Base-by-base conservation (phyloP, 345 rosid genomes). In the Abelmoschus esculentus region DNA sequence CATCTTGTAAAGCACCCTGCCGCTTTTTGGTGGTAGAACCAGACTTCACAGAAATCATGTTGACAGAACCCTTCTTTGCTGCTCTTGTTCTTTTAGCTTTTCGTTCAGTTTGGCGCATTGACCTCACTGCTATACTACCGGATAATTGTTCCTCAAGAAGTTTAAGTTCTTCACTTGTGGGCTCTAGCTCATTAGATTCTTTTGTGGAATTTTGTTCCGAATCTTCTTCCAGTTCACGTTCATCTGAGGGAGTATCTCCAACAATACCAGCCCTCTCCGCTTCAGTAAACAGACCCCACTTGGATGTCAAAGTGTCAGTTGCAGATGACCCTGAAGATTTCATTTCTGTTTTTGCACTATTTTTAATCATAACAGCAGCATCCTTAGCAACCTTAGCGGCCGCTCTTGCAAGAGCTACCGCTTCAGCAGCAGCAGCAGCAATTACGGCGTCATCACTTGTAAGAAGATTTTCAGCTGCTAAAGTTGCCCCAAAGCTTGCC, bases 371-470 rank as follows among this genome's bases (percentile, higher is more conserved):
- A 52, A 81, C 68, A 7, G 83, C 88, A 7, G 91, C 97, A 78
- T 91, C 97, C 81, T 87, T 90, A 0, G 97, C 96, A 79, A 89
- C 80, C 83, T 85, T 87, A 77, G 84, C 83, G 65, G 99, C 97
- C 19, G 96, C 91, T 75, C 87, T 84, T 57, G 93, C 97, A 78
- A 95, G 96, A 74, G 93, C 82, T 53, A 95, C 82, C 22, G 96
- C 99, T 85, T 95, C 97, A 47, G 95, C 92, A 38, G 97, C 91
- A 47, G 96, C 97, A 18, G 97, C 97, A 3, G 83, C 85, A 77
- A 91, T 84, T 67, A 91, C 81, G 55, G 93, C 96, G 69, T 95
- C 97, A 74, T 95, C 96, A 56, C 89, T 75, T n/a, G 89, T 79
- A 66, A 90, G 80, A 74, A 91, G 93, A n/a, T 86, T 80, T 83